Percentiles rank a stretch among this genome's conserved stretches.
phyloP scores from a whole-genome alignment of 768 basidiomycete genomes.

The Mycena olivaceomarginata region DNA sequence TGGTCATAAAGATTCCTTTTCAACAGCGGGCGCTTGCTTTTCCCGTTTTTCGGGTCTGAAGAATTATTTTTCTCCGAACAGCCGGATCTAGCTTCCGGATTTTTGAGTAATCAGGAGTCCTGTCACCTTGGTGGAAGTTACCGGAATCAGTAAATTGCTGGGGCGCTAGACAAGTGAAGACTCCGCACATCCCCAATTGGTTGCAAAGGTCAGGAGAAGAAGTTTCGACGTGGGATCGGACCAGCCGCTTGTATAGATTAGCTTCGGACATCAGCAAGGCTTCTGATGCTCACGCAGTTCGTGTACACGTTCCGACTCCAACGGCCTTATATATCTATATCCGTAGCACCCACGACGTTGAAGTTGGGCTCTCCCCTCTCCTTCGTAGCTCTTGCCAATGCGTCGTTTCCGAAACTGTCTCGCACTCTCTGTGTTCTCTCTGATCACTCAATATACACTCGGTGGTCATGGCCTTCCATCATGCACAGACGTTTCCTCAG shows the following conservation, averaged over 20 bases:
- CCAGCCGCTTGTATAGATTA: not conserved
- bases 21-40: too few relatives aligned
- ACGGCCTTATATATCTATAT: conserved; percentile 11
- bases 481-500: conserved; percentile 13
- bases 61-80: too few relatives aligned
- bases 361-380: conserved; percentile 5
- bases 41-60: too few relatives aligned
- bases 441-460: not conserved
- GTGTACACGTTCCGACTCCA: conserved; percentile 12
- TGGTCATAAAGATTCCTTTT: too few relatives aligned
- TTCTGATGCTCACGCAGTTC: not conserved
- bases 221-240: too few relatives aligned
- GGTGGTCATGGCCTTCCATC: conserved; percentile 19
- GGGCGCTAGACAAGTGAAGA: too few relatives aligned
- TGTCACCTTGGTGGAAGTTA: too few relatives aligned
- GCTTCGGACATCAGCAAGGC: not conserved
- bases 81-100: too few relatives aligned
- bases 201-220: too few relatives aligned
- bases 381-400: conserved; percentile 19
- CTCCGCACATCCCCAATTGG: too few relatives aligned
- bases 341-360: not conserved
- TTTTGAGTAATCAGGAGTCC: too few relatives aligned
- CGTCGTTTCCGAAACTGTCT: conserved; percentile 22
- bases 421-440: conserved; percentile 22
- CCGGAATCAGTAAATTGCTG: too few relatives aligned